Evolutionary conservation across 78 protist species (phyloP).

Genomic region (Pigoraptor vietnamica): DNA sequence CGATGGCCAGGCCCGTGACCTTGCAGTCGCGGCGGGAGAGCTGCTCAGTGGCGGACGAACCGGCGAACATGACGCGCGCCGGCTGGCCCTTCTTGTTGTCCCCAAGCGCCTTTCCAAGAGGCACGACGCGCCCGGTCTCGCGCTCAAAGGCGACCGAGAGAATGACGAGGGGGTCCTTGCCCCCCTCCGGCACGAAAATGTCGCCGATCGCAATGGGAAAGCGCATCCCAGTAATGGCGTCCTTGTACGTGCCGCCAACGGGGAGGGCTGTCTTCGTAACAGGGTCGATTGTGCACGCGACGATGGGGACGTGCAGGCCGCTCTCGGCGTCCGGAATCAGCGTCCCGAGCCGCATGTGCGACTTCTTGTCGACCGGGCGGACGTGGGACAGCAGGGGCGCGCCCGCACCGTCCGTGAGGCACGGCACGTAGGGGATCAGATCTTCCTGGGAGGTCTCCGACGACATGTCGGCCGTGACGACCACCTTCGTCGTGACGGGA

Average conservation of each 20-base stretch:
- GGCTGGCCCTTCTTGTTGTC: not conserved
- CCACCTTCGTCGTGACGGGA: not conserved
- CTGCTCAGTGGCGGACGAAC: too few species aligned
- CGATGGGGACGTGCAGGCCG: not conserved
- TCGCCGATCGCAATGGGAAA: not conserved
- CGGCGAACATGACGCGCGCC: not conserved
- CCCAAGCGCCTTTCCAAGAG: not conserved
- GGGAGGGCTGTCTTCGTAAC: not conserved
- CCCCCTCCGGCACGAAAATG: not conserved
- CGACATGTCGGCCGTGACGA: not conserved
- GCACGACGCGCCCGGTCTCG: not conserved
- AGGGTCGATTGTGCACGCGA: not conserved
- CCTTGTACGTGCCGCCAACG: not conserved
- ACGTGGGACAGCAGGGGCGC: not conserved
- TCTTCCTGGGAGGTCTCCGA: too few species aligned
- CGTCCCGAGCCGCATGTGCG: not conserved
- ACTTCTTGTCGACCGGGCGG: not conserved
- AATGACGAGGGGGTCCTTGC: not conserved
- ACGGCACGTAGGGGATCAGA: not conserved
- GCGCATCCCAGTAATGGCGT: not conserved
- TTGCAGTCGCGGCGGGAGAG: not conserved
- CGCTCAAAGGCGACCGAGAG: not conserved
- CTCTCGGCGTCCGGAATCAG: not conserved
- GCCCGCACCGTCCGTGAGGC: not conserved
- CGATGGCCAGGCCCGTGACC: not conserved